A percentile compares a stretch with the other conserved stretches of the same genome.
These are phyloP conservation scores for Yamadazyma nakazawae DNA, from an alignment of 805 yeast genomes.

Conservation along the genomic window DNA sequence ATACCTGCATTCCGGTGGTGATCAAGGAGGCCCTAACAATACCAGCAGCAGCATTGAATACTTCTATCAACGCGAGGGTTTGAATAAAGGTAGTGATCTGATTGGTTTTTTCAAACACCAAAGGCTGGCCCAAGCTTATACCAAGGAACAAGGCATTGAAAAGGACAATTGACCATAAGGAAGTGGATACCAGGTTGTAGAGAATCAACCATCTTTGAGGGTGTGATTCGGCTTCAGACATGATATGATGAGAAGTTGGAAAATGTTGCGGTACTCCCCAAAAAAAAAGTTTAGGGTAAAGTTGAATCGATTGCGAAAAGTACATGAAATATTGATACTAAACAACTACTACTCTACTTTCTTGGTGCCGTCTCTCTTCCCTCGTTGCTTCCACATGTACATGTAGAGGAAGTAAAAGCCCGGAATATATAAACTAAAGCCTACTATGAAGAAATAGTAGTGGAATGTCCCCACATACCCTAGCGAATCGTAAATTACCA, in stretches of 20 bases:
- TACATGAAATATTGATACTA: not conserved
- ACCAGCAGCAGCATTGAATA: slow-evolving; percentile 74
- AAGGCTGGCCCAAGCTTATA: slow-evolving; percentile 56
- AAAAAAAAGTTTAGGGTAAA: not conserved
- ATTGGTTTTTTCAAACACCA: slow-evolving; percentile 57
- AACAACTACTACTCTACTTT: not conserved
- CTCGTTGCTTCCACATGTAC: slow-evolving; percentile 31
- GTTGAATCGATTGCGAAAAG: not conserved
- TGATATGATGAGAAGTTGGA: slow-evolving; percentile 6
- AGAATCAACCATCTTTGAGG: slow-evolving; percentile 38
- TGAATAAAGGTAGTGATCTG: slow-evolving; percentile 65
- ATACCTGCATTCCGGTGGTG: slow-evolving; percentile 85
- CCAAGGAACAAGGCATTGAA: slow-evolving; percentile 38
- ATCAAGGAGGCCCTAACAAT: slow-evolving; percentile 79
- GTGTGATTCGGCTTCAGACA: slow-evolving; percentile 8
- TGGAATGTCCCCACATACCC: slow-evolving; percentile 5
- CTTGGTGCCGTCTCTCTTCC: slow-evolving; percentile 10
- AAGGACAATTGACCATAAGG: slow-evolving; percentile 40
- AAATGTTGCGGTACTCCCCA: not conserved
- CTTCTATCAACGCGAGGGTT: slow-evolving; percentile 75
- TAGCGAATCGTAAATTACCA: slow-evolving; percentile 25
- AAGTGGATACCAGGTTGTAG: slow-evolving; percentile 40
- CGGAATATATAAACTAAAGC: slow-evolving; percentile 27
- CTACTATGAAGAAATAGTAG: slow-evolving; percentile 21
- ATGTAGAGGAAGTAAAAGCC: slow-evolving; percentile 26